These are phyloP conservation scores for Actinidia chinensis DNA, from an alignment of 179 eudicot species.

Conservation along the genomic window DNA sequence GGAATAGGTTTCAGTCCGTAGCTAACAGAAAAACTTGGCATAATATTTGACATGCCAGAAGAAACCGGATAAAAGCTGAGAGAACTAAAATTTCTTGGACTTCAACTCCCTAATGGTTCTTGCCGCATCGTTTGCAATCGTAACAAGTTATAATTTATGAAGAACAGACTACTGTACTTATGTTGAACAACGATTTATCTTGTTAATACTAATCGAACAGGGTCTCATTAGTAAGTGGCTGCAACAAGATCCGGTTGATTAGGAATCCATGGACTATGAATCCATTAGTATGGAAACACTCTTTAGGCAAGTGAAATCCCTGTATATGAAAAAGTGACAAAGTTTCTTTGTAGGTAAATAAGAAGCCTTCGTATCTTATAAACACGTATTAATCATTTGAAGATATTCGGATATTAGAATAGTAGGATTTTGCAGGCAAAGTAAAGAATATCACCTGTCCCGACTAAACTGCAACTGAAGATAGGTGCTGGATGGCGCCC, in stretches of 20 bases:
- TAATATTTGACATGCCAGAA: background rate
- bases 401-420: background rate
- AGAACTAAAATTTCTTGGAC: background rate
- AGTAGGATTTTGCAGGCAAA: background rate
- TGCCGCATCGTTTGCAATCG: background rate
- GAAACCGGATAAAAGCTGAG: background rate
- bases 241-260: too few species aligned
- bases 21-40: background rate
- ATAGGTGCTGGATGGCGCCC: constrained; percentile 48
- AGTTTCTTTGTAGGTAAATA: too few species aligned
- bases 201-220: too few species aligned
- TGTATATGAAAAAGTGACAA: too few species aligned
- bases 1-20: background rate
- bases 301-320: too few species aligned
- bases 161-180: too few species aligned
- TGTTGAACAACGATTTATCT: too few species aligned
- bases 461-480: constrained; percentile 55
- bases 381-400: background rate
- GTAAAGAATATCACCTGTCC: constrained; percentile 39
- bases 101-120: background rate
- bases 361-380: background rate
- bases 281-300: too few species aligned
- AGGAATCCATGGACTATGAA: background rate
- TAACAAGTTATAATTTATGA: too few species aligned
- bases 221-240: too few species aligned